phyloP scores from a whole-genome alignment of 495 filamentous ascomycete species.

The Penicillium flavigenum region DNA sequence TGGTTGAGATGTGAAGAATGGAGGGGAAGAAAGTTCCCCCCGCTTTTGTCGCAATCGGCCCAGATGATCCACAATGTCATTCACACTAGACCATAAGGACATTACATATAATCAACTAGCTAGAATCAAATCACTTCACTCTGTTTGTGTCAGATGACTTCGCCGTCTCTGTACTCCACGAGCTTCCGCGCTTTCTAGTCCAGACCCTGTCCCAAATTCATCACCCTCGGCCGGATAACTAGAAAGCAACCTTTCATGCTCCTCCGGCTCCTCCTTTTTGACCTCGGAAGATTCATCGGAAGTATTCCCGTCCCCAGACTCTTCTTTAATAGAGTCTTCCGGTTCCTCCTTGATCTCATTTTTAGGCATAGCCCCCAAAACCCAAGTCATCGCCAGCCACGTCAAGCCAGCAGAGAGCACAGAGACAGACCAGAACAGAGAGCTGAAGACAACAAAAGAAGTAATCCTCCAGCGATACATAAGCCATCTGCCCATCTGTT shows the following conservation, averaged over 20 bases:
- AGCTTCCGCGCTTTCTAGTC: constrained; percentile 33
- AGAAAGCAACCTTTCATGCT: constrained; percentile 17
- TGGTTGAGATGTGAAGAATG: constrained; percentile 19
- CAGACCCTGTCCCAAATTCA: constrained; percentile 33
- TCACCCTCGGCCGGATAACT: constrained; percentile 20
- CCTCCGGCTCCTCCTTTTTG: constrained; percentile 27
- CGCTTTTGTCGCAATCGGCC: constrained; percentile 14
- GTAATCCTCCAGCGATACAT: constrained; percentile 79
- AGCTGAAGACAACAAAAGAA: constrained; percentile 64
- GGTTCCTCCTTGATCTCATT: constrained; percentile 30
- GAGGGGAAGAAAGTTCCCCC: constrained; percentile 20
- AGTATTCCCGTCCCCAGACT: constrained; percentile 23
- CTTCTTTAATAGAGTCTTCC: constrained; percentile 32
- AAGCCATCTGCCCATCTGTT: constrained; percentile 54
- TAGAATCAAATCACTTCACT: constrained; percentile 10
- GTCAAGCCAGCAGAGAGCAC: constrained; percentile 58
- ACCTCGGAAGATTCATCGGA: constrained; percentile 16
- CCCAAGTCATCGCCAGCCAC: constrained; percentile 54
- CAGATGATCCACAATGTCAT: constrained; percentile 6
- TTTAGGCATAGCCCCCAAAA: constrained; percentile 29
- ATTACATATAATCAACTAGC: background rate
- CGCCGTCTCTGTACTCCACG: constrained; percentile 39
- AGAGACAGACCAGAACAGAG: constrained; percentile 71
- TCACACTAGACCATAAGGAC: background rate
- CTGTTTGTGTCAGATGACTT: constrained; percentile 28